These are phyloP conservation scores for Pittosporum tobira DNA, from an alignment of 129 eudicot species.

Conservation along the genomic window DNA sequence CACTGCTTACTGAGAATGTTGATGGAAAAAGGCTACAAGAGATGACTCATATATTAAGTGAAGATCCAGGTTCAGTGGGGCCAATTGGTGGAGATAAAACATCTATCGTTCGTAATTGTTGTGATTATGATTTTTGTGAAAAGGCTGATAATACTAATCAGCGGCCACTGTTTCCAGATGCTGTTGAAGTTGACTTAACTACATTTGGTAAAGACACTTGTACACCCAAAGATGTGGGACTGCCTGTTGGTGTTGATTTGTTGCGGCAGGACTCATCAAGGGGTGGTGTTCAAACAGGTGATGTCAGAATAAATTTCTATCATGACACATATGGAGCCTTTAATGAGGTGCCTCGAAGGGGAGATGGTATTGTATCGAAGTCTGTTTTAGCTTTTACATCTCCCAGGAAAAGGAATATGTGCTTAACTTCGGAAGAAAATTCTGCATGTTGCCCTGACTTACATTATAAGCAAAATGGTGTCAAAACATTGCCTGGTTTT, in stretches of 20 bases:
- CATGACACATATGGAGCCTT: conserved; percentile 1
- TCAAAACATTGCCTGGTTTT: background rate
- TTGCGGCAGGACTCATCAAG: conserved; percentile 10
- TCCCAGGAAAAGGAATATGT: conserved; percentile 13
- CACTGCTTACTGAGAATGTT: conserved; percentile 19
- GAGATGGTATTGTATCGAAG: conserved; percentile 5
- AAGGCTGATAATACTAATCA: conserved; percentile 10
- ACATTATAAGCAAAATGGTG: conserved; percentile 2
- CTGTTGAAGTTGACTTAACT: conserved; percentile 24
- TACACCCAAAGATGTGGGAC: conserved; percentile 12
- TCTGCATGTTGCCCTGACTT: background rate
- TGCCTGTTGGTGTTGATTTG: conserved; percentile 17
- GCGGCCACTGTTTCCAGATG: conserved; percentile 22
- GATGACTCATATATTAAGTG: conserved; percentile 12
- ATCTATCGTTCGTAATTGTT: conserved; percentile 60
- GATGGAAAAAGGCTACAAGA: conserved; percentile 18
- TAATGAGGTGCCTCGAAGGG: conserved; percentile 16
- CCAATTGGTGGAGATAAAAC: conserved; percentile 26
- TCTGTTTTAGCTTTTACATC: background rate
- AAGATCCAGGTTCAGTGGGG: conserved; percentile 19
- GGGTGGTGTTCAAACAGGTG: conserved; percentile 15
- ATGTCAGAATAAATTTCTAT: conserved; percentile 5
- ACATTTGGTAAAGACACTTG: conserved; percentile 10
- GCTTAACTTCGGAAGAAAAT: background rate
- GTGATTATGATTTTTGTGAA: conserved; percentile 42